Evolutionary conservation across 1,284 basidiomycete species (phyloP).

Genomic region (Ustilago cynodontis): DNA sequence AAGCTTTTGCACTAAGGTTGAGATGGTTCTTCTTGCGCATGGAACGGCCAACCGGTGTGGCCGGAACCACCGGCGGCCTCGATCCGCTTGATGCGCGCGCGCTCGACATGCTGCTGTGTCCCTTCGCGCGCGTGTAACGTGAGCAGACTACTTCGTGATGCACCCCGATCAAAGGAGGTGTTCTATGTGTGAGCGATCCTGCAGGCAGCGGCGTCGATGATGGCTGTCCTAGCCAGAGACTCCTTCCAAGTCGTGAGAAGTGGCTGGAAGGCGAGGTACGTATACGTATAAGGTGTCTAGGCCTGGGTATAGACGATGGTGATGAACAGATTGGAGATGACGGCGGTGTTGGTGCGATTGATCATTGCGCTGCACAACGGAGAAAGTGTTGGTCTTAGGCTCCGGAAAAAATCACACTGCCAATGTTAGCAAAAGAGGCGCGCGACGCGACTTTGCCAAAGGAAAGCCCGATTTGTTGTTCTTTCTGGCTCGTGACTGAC

Average conservation of each 20-base stretch:
- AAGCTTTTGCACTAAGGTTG: slow-evolving; percentile 60
- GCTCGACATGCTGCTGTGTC: slow-evolving; percentile 25
- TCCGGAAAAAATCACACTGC: background rate
- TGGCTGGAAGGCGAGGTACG: background rate
- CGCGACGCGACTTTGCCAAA: slow-evolving; percentile 43
- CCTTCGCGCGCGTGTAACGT: background rate
- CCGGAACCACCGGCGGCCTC: slow-evolving; percentile 45
- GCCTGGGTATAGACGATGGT: slow-evolving; percentile 15
- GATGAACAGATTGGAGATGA: background rate
- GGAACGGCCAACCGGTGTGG: slow-evolving; percentile 47
- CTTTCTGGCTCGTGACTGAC: too few species aligned
- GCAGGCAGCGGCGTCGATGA: background rate
- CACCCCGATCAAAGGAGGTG: background rate
- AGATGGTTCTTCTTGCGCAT: slow-evolving; percentile 53
- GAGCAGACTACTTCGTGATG: background rate
- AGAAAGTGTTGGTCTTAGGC: slow-evolving; percentile 38
- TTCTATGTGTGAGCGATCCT: background rate
- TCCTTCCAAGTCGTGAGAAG: background rate
- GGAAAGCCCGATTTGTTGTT: slow-evolving; percentile 5
- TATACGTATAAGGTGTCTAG: background rate
- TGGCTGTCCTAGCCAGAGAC: background rate
- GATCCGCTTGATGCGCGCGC: slow-evolving; percentile 42
- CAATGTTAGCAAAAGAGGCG: slow-evolving; percentile 30
- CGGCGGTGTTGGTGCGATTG: background rate
- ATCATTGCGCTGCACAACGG: background rate